A percentile compares a stretch with the other conserved stretches of the same genome.
Conservation (phyloP, 108 stramenopile species). For the Cyclostephanos invisitatus region DNA sequence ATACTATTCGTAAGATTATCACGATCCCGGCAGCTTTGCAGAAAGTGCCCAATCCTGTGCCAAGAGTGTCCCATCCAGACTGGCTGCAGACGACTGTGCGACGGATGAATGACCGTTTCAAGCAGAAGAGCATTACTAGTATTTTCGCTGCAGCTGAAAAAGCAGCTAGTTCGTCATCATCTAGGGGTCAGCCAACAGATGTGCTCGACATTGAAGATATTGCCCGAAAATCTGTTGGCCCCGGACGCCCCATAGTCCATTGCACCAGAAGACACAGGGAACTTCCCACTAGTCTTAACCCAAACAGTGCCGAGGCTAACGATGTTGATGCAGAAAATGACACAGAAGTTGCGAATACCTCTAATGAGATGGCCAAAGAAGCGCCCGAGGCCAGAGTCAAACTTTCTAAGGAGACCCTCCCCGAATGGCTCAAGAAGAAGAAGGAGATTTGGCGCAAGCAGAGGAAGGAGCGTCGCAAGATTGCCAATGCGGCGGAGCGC, state of each 20-base stretch:
- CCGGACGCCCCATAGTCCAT: conserved; percentile 79
- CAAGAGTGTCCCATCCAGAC: conserved; percentile 92
- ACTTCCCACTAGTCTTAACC: background rate
- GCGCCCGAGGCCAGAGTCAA: conserved; percentile 39
- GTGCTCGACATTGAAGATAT: conserved; percentile 83
- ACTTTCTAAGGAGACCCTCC: conserved; percentile 63
- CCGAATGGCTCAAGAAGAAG: conserved; percentile 88
- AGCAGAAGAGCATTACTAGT: conserved; percentile 84
- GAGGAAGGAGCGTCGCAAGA: conserved; percentile 54
- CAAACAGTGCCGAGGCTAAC: background rate
- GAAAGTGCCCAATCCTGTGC: conserved; percentile 93
- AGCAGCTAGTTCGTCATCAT: background rate
- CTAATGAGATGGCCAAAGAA: conserved; percentile 12
- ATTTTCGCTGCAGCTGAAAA: conserved; percentile 63
- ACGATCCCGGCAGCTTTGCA: conserved; percentile 99
- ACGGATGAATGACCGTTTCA: conserved; percentile 79
- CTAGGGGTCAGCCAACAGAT: conserved; percentile 2
- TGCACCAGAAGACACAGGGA: conserved; percentile 29
- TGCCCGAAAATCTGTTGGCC: conserved; percentile 36
- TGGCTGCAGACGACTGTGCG: conserved; percentile 92
- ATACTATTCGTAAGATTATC: conserved; percentile 97
- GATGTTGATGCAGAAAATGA: background rate
- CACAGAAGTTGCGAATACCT: conserved; percentile 8
- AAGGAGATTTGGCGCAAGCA: conserved; percentile 83
- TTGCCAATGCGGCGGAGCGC: conserved; percentile 10